Percentiles rank a stretch among this genome's conserved stretches.
phyloP scores from a whole-genome alignment of 805 yeast species.

The Nakazawaea pomicola region DNA sequence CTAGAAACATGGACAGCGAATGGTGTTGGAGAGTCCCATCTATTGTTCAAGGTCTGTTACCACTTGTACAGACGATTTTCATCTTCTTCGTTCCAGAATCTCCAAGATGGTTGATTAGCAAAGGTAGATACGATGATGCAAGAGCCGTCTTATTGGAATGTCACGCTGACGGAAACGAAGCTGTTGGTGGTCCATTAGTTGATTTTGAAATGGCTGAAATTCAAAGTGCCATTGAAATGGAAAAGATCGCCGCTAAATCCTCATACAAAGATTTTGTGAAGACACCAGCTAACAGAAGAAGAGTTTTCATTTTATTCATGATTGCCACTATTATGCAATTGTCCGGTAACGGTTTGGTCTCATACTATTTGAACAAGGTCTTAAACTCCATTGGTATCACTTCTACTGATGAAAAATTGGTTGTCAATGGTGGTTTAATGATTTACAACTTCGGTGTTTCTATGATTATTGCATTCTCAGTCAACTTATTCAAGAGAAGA shows the following conservation, averaged over 20 bases:
- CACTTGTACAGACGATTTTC: slow-evolving; percentile 33
- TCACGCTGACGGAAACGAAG: slow-evolving; percentile 33
- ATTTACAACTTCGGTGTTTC: slow-evolving; percentile 37
- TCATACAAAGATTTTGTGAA: slow-evolving; percentile 32
- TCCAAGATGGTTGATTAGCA: slow-evolving; percentile 36
- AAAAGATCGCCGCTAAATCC: slow-evolving; percentile 24
- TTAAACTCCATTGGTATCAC: slow-evolving; percentile 50
- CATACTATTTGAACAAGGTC: slow-evolving; percentile 45
- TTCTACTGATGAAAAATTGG: slow-evolving; percentile 35
- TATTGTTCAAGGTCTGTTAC: slow-evolving; percentile 43
- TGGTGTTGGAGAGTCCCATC: slow-evolving; percentile 56
- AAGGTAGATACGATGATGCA: slow-evolving; percentile 32
- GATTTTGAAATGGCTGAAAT: slow-evolving; percentile 33
- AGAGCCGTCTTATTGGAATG: slow-evolving; percentile 25
- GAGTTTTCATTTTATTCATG: slow-evolving; percentile 27
- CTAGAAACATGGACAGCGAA: slow-evolving; percentile 24
- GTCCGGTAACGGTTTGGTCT: slow-evolving; percentile 43
- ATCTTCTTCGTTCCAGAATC: slow-evolving; percentile 37
- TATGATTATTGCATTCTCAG: slow-evolving; percentile 24
- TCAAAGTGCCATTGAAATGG: slow-evolving; percentile 31
- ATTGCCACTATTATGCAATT: slow-evolving; percentile 32
- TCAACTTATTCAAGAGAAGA: slow-evolving; percentile 31
- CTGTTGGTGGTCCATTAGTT: slow-evolving; percentile 23
- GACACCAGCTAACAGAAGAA: slow-evolving; percentile 31
- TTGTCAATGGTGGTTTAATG: slow-evolving; percentile 47